Conservation (phyloP, 148 eudicot species). For the Persicaria maculosa region DNA sequence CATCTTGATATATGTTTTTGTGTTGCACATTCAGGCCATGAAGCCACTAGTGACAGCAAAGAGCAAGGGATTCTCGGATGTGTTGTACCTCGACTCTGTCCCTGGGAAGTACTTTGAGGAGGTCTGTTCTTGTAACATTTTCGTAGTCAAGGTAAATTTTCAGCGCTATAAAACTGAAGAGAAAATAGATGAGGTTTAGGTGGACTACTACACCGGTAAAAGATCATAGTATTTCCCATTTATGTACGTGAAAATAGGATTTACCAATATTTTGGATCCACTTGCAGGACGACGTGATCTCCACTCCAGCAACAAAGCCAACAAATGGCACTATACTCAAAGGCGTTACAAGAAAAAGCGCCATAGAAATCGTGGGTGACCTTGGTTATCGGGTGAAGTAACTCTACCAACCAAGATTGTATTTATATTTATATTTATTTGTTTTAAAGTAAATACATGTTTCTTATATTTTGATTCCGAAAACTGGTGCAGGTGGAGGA, state of each 20-base stretch:
- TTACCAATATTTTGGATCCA: background rate
- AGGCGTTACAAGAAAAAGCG: slow-evolving; percentile 79
- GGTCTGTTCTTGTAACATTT: slow-evolving; percentile 24
- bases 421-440: too few species aligned
- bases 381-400: slow-evolving; percentile 49
- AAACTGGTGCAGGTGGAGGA: slow-evolving; percentile 13
- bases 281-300: slow-evolving; percentile 52
- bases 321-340: slow-evolving; percentile 67
- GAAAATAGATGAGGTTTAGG: too few species aligned
- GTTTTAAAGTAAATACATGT: background rate
- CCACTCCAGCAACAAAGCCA: slow-evolving; percentile 74
- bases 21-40: slow-evolving; percentile 4
- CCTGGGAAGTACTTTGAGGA: slow-evolving; percentile 19
- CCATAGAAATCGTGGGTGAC: slow-evolving; percentile 70
- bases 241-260: background rate
- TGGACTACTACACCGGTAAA: background rate
- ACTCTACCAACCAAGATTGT: background rate
- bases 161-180: background rate
- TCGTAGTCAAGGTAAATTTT: slow-evolving; percentile 17
- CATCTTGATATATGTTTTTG: background rate
- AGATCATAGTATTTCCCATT: background rate
- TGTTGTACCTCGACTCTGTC: slow-evolving; percentile 20
- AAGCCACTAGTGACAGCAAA: slow-evolving; percentile 14
- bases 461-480: background rate
- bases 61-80: slow-evolving; percentile 22